Percentiles rank a stretch among this genome's conserved stretches.
phyloP scores from a whole-genome alignment of 2,329 filamentous ascomycete species.

The Diaporthe citriasiana region DNA sequence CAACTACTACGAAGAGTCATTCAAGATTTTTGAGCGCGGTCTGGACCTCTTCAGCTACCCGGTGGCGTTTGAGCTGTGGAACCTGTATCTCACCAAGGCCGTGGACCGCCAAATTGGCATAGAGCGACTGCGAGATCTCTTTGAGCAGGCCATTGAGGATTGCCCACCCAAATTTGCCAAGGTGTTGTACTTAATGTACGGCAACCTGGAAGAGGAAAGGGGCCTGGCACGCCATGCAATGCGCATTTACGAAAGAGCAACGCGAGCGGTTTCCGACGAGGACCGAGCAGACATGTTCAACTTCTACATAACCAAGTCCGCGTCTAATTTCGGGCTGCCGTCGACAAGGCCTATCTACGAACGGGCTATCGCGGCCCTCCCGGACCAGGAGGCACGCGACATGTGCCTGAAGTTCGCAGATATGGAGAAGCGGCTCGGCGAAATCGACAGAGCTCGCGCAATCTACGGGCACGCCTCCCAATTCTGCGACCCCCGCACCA shows the following conservation, averaged over 20 bases:
- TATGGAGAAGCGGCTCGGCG: constrained; percentile 68
- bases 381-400: constrained; percentile 91
- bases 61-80: constrained; percentile 98
- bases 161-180: constrained; percentile 97
- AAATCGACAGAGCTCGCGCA: constrained; percentile 89
- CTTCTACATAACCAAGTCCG: constrained; percentile 99
- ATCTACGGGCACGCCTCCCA: constrained; percentile 98
- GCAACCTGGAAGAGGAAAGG: constrained; percentile 94
- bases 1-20: constrained; percentile 96
- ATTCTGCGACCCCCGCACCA: constrained; percentile 95
- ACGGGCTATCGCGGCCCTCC: constrained; percentile 91
- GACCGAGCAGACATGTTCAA: constrained; percentile 98
- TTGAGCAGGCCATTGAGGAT: constrained; percentile 96
- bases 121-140: constrained; percentile 92
- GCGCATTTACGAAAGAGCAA: constrained; percentile 98
- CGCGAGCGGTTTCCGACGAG: constrained; percentile 92
- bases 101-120: constrained; percentile 97
- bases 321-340: constrained; percentile 96
- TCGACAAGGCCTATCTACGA: constrained; percentile 97
- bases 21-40: constrained; percentile 97
- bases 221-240: constrained; percentile 96
- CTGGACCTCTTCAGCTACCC: constrained; percentile 99
- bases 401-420: constrained; percentile 99
- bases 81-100: constrained; percentile 96
- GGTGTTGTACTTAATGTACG: constrained; percentile 97